Conservation (phyloP, 1,284 basidiomycete genomes). For the Boletus albobrunnescens region DNA sequence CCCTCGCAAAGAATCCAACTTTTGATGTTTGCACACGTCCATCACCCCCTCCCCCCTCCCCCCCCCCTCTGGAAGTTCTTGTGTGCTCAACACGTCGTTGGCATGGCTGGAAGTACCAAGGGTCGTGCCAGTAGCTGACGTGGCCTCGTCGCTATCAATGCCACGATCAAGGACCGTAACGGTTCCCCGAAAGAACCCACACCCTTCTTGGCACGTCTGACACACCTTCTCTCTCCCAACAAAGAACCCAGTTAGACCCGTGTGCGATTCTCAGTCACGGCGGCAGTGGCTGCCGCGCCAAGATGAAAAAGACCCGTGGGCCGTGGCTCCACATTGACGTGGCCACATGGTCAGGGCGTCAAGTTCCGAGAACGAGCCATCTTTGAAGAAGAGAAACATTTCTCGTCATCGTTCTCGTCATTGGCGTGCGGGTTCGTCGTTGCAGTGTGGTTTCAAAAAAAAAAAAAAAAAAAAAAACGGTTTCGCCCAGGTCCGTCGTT, state of each 20-base stretch:
- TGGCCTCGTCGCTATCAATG: neutral
- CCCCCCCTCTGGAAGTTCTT: too few relatives aligned
- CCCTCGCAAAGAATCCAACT: neutral
- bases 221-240: neutral
- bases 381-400: too few relatives aligned
- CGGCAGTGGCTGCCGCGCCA: neutral
- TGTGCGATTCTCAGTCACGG: neutral
- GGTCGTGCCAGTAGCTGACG: conserved; percentile 2
- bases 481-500: too few relatives aligned
- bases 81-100: conserved; percentile 1
- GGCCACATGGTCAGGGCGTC: too few relatives aligned
- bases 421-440: too few relatives aligned
- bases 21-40: neutral
- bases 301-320: neutral
- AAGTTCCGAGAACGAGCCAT: too few relatives aligned
- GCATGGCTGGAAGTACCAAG: too few relatives aligned
- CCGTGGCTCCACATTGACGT: neutral
- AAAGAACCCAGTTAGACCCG: neutral
- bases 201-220: neutral
- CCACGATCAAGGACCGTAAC: neutral
- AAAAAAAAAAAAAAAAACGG: too few relatives aligned
- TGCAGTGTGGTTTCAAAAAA: too few relatives aligned
- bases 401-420: too few relatives aligned
- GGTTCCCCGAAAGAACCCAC: neutral
- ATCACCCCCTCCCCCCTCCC: too few relatives aligned